A percentile compares a stretch with the other conserved stretches of the same genome.
These are phyloP conservation scores for Epichloe aotearoae DNA, from an alignment of 2,329 filamentous ascomycete species.

Conservation along the genomic window DNA sequence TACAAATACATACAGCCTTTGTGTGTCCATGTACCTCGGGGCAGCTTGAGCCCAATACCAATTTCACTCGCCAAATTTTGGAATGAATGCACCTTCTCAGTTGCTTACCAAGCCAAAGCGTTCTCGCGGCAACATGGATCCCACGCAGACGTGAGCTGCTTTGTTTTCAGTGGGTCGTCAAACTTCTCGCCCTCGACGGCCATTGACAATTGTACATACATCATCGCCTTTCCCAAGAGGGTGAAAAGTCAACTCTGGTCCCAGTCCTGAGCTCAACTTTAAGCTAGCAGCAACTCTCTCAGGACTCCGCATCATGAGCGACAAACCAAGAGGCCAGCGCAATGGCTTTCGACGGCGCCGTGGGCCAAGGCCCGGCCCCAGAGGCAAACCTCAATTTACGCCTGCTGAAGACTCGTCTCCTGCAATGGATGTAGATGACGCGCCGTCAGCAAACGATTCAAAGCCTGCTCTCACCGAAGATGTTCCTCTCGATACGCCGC, in stretches of 20 bases:
- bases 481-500: slow-evolving; percentile 30
- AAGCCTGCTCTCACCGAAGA: slow-evolving; percentile 9
- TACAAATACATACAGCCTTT: too few relatives aligned
- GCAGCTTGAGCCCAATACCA: too few relatives aligned
- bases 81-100: too few relatives aligned
- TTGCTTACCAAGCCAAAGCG: not conserved
- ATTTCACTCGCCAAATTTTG: too few relatives aligned
- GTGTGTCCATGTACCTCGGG: too few relatives aligned
- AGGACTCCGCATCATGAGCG: not conserved
- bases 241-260: not conserved
- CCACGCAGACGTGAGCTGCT: not conserved
- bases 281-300: too few relatives aligned
- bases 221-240: not conserved
- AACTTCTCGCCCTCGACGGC: not conserved
- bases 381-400: not conserved
- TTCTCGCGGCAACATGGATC: not conserved
- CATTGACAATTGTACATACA: not conserved
- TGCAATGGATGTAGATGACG: not conserved
- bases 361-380: not conserved
- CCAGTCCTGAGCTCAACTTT: too few relatives aligned
- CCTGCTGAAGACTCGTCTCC: not conserved
- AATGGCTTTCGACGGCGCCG: slow-evolving; percentile 1
- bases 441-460: not conserved
- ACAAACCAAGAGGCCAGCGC: slow-evolving; percentile 2
- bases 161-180: not conserved